Evolutionary conservation across 129 eudicot species (phyloP), one percentile per base, ranked within the genome.

Genomic region (Saposhnikovia divaricata): DNA sequence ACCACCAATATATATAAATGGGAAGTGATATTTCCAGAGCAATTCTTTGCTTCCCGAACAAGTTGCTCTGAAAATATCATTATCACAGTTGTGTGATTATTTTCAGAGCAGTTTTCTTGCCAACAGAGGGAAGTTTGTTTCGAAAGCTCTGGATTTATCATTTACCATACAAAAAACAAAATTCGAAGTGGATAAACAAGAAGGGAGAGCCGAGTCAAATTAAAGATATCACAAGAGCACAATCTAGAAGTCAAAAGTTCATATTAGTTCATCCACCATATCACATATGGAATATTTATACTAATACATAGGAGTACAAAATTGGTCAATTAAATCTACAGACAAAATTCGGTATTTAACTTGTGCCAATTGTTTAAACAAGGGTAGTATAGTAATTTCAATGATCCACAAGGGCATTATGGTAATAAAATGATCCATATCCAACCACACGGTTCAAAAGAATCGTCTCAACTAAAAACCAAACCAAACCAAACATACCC

Each of bases 211-310:
- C 37, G 2, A 34, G 77, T 74, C 77, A 74, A 45, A 74, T 45
- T 1, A 13, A 12, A 72, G 25, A 44, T 47, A 74, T 9, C 50
- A 74, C 43, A 31, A 25, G 8, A 74, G 13, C 51, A 74, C 42
- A 74, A 74, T 74, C 61, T 74, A 74, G 61, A 74, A 34, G 78
- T 74, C 78, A 74, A 74, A 27, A 59, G 31, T 47, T 45, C 21
- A 46, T n/a, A 74, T 46, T 46, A 74, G 61, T 27, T 46, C 23
- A 74, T 74, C 77, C 77, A 42, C 77, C 59, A 43, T 3, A n/a
- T n/a, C n/a, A n/a, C n/a, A n/a, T n/a, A 1, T 9, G 23, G 40
- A 74, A 74, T 74, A 74, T 74, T 14, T n/a, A 16, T 59, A 1
- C 34, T n/a, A n/a, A n/a, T n/a, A n/a, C n/a, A n/a, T n/a, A n/a